Conservation (phyloP, 148 eudicot genomes). For the Chenopodium formosanum region DNA sequence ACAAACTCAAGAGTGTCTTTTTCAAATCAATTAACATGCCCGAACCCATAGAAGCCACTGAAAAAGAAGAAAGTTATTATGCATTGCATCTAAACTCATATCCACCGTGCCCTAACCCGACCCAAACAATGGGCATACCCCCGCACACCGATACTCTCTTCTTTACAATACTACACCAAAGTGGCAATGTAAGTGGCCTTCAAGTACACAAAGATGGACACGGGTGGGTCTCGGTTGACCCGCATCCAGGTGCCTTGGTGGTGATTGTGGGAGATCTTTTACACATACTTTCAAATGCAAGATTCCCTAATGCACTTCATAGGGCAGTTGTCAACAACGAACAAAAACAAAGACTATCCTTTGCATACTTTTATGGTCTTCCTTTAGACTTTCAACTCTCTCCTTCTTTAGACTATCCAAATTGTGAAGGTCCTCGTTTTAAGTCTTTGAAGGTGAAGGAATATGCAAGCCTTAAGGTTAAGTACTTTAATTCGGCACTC, state of each 20-base stretch:
- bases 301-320: slow-evolving; percentile 42
- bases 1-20: slow-evolving; percentile 36
- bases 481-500: slow-evolving; percentile 38
- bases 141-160: slow-evolving; percentile 65
- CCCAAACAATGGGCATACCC: slow-evolving; percentile 53
- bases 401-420: slow-evolving; percentile 36
- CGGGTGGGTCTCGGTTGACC: slow-evolving; percentile 52
- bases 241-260: slow-evolving; percentile 43
- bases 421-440: slow-evolving; percentile 30
- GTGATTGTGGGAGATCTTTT: slow-evolving; percentile 67
- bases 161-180: slow-evolving; percentile 65
- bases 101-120: slow-evolving; percentile 64
- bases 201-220: slow-evolving; percentile 43
- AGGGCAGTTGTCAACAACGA: slow-evolving; percentile 46
- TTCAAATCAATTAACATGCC: slow-evolving; percentile 41
- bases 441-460: slow-evolving; percentile 45
- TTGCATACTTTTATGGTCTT: slow-evolving; percentile 64
- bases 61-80: slow-evolving; percentile 17
- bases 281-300: slow-evolving; percentile 60
- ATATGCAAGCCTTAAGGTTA: slow-evolving; percentile 44
- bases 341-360: slow-evolving; percentile 42
- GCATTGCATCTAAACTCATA: slow-evolving; percentile 71
- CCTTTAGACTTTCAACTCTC: slow-evolving; percentile 33
- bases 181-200: slow-evolving; percentile 42
- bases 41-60: slow-evolving; percentile 21